These are phyloP conservation scores for Narthecium ossifragum DNA, from an alignment of 106 monocot genomes.

Conservation along the genomic window DNA sequence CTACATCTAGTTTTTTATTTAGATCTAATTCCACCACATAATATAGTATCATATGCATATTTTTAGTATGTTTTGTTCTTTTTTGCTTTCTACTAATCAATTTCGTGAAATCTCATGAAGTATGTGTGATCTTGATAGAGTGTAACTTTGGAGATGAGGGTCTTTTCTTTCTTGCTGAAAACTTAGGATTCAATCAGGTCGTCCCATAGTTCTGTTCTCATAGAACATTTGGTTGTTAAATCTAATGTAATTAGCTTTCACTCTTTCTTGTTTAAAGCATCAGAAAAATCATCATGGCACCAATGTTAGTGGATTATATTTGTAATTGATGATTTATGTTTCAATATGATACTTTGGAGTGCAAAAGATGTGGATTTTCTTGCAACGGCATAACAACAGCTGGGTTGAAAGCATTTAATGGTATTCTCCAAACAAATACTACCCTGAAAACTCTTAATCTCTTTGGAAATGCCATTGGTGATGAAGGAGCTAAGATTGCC, in stretches of 20 bases:
- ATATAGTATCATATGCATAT: no score
- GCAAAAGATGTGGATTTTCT: constrained; percentile 95
- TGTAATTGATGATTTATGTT: neutral
- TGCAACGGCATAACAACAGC: constrained; percentile 90
- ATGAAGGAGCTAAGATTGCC: constrained; percentile 98
- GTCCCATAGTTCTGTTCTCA: constrained; percentile 2
- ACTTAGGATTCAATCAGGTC: constrained; percentile 96
- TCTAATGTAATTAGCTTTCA: no score
- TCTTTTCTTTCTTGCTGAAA: constrained; percentile 91
- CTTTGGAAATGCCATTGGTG: constrained; percentile 91
- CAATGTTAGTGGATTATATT: neutral
- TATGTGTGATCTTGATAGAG: constrained; percentile 44
- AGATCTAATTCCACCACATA: no score
- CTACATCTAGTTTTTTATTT: no score
- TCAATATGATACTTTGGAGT: constrained; percentile 34
- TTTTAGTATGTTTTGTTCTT: no score
- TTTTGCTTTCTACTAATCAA: no score
- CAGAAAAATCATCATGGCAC: no score
- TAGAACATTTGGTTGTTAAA: no score
- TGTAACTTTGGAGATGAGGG: constrained; percentile 96
- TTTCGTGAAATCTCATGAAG: no score
- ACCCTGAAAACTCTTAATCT: constrained; percentile 79
- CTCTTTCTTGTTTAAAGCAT: no score
- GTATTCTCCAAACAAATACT: constrained; percentile 81
- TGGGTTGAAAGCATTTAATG: constrained; percentile 95